Percentiles rank a stretch among this genome's conserved stretches.
These are phyloP conservation scores for Chaetomium cochliodes DNA, from an alignment of 495 filamentous ascomycete species.

Conservation along the genomic window DNA sequence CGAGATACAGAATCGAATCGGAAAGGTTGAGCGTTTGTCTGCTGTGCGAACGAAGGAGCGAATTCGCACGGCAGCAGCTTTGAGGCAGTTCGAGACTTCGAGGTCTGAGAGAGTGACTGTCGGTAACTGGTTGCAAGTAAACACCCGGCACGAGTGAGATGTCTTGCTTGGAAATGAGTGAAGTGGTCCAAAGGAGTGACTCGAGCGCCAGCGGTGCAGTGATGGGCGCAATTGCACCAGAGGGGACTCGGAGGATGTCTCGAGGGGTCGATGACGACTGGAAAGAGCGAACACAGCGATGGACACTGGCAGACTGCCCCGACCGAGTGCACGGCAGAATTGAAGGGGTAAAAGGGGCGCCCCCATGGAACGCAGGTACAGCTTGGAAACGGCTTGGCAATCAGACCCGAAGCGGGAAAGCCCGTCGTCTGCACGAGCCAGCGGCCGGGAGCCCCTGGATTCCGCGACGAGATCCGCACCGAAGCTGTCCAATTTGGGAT, in stretches of 20 bases:
- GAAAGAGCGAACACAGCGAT: slow-evolving; percentile 1
- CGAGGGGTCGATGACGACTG: slow-evolving; percentile 11
- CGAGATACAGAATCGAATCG: background rate
- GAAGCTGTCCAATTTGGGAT: background rate
- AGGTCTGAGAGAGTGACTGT: background rate
- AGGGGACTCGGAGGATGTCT: background rate
- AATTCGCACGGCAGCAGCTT: slow-evolving; percentile 8
- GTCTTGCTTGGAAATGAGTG: slow-evolving; percentile 9
- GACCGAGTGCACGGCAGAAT: background rate
- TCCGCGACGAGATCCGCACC: slow-evolving; percentile 9
- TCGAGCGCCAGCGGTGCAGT: slow-evolving; percentile 8
- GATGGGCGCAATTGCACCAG: background rate
- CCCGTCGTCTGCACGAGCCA: slow-evolving; percentile 21
- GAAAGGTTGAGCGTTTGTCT: background rate
- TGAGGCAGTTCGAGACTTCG: background rate
- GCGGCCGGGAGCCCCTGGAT: slow-evolving; percentile 4
- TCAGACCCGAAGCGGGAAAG: slow-evolving; percentile 19
- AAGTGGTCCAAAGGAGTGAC: slow-evolving; percentile 15
- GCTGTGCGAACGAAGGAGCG: slow-evolving; percentile 12
- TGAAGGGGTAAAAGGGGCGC: slow-evolving; percentile 17
- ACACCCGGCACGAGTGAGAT: background rate
- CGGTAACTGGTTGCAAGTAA: background rate
- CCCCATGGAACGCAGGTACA: slow-evolving; percentile 8
- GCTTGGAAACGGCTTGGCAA: slow-evolving; percentile 9
- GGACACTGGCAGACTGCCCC: background rate